These are phyloP conservation scores for Lipomyces sp. DNA, from an alignment of 805 yeast species.

Conservation along the genomic window DNA sequence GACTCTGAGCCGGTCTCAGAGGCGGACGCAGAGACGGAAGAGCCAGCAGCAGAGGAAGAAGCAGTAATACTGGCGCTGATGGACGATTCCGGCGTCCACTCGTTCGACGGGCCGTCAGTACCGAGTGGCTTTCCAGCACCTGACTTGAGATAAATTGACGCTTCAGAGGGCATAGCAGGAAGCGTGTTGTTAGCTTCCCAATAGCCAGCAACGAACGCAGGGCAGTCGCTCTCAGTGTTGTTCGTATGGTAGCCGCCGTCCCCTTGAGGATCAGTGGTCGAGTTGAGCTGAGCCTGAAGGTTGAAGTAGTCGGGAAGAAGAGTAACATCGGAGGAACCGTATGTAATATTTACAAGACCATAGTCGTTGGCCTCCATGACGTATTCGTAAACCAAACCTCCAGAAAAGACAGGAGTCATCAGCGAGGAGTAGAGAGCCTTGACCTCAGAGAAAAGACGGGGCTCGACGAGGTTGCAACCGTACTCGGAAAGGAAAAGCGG, in stretches of 20 bases:
- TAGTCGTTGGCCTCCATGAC: slow-evolving; percentile 71
- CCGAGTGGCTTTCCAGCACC: slow-evolving; percentile 41
- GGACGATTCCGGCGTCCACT: too few species aligned
- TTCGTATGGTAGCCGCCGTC: slow-evolving; percentile 26
- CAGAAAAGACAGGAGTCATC: slow-evolving; percentile 51
- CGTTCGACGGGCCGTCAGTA: slow-evolving; percentile 36
- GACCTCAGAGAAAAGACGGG: slow-evolving; percentile 85
- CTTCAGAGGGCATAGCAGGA: slow-evolving; percentile 32
- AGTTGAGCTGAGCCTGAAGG: slow-evolving; percentile 54
- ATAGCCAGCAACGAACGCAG: slow-evolving; percentile 31
- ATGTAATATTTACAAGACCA: slow-evolving; percentile 67
- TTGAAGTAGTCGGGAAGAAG: slow-evolving; percentile 57
- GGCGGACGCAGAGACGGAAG: slow-evolving; percentile 3
- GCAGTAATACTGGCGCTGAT: slow-evolving; percentile 1
- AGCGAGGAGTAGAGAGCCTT: slow-evolving; percentile 51
- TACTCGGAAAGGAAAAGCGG: slow-evolving; percentile 88
- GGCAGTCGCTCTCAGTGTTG: slow-evolving; percentile 28
- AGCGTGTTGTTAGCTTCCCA: slow-evolving; percentile 32
- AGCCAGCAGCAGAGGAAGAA: slow-evolving; percentile 1
- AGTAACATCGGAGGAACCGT: slow-evolving; percentile 47
- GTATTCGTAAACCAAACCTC: slow-evolving; percentile 93
- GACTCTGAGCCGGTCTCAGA: slow-evolving; percentile 1
- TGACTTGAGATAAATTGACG: slow-evolving; percentile 36
- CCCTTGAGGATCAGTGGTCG: slow-evolving; percentile 37
- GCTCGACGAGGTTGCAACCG: slow-evolving; percentile 75